Percentiles rank a stretch among this genome's conserved stretches.
These are phyloP conservation scores for Hawksworthiomyces lignivorus DNA, from an alignment of 2,329 filamentous ascomycete genomes.

Conservation along the genomic window DNA sequence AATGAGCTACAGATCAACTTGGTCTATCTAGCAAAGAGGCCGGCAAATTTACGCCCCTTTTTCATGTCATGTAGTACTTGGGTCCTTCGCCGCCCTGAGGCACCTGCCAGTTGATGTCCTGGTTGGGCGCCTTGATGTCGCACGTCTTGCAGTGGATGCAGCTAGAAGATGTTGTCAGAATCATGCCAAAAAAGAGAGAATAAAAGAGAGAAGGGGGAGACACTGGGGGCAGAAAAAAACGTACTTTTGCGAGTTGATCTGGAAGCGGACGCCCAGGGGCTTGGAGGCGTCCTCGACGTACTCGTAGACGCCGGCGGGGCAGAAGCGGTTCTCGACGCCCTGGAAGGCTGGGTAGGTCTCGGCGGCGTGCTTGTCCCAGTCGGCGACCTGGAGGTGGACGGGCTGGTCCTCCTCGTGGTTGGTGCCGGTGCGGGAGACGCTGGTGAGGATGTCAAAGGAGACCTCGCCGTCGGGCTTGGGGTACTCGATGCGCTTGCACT, in stretches of 20 bases:
- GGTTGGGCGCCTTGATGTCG: constrained; percentile 93
- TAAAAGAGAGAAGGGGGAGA: constrained; percentile 19
- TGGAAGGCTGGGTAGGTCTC: constrained; percentile 81
- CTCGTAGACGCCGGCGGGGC: constrained; percentile 94
- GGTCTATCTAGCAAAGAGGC: too few species aligned
- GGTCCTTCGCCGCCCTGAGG: constrained; percentile 82
- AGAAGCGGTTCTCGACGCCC: constrained; percentile 93
- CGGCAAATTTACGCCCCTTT: too few species aligned
- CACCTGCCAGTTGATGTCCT: constrained; percentile 97
- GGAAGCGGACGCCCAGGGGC: constrained; percentile 82
- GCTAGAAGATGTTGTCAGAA: constrained; percentile 44
- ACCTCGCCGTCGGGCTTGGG: constrained; percentile 94
- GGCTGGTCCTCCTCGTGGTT: constrained; percentile 99
- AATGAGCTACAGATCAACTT: too few species aligned
- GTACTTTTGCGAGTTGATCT: constrained; percentile 97
- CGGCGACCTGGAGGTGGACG: constrained; percentile 86
- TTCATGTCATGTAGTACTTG: constrained; percentile 62
- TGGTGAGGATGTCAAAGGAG: constrained; percentile 92
- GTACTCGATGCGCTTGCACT: constrained; percentile 86
- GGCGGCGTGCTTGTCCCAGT: constrained; percentile 86
- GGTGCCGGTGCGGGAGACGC: constrained; percentile 88
- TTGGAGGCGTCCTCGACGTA: constrained; percentile 91
- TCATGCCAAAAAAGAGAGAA: constrained; percentile 6
- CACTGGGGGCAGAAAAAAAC: constrained; percentile 28
- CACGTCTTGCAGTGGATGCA: constrained; percentile 99